These are phyloP conservation scores for Arabidopsis arenosa DNA, from an alignment of 345 rosid genomes.

Conservation along the genomic window DNA sequence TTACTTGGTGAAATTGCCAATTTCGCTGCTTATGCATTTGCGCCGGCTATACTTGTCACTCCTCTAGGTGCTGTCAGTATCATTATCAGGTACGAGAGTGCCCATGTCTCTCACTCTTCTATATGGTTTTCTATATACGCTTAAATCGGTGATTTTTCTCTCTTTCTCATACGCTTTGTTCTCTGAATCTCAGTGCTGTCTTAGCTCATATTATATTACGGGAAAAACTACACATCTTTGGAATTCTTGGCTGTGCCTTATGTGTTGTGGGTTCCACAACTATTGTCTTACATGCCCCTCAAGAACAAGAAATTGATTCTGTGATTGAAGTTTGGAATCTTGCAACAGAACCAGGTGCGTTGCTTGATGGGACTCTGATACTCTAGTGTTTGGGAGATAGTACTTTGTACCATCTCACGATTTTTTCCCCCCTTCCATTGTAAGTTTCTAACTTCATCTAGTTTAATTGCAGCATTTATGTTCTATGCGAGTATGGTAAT, in stretches of 20 bases:
- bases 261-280: conserved; percentile 98
- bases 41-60: conserved; percentile 96
- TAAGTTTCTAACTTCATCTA: conserved; percentile 28
- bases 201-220: conserved; percentile 87
- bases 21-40: conserved; percentile 98
- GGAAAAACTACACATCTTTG: conserved; percentile 86
- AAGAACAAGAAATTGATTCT: conserved; percentile 85
- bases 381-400: conserved; percentile 5
- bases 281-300: conserved; percentile 97
- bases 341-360: conserved; percentile 96
- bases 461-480: conserved; percentile 76
- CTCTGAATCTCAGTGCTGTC: conserved; percentile 72
- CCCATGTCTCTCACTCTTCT: background rate
- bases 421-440: conserved; percentile 4
- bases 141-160: background rate
- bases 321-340: conserved; percentile 94
- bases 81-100: conserved; percentile 69
- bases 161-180: conserved; percentile 4
- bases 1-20: conserved; percentile 95
- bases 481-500: conserved; percentile 79
- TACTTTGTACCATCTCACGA: background rate
- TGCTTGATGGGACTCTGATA: conserved; percentile 10
- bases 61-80: conserved; percentile 97
- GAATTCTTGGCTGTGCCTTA: conserved; percentile 91
- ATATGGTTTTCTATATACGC: background rate